Evolutionary conservation across 1,284 basidiomycete species (phyloP), one percentile per base, ranked within the genome.

Genomic region (Coniferiporia weirii): DNA sequence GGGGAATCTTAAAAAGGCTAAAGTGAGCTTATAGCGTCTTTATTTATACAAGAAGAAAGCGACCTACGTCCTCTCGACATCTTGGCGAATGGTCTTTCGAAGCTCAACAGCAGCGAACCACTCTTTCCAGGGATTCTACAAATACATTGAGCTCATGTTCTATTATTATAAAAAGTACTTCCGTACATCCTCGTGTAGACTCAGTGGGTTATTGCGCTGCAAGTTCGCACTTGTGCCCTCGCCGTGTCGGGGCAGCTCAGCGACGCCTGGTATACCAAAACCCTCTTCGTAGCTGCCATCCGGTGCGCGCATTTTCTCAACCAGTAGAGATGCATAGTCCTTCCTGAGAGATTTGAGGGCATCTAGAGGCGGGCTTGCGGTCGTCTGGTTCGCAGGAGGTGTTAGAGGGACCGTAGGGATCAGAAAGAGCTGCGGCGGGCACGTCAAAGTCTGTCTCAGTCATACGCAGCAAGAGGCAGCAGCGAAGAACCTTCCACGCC

Each of bases 51-150:
- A 20, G 55, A 35, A 40, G 59, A n/a, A 20, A 13, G 10, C 5
- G 44, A 77, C 81, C 72, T 71, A 93, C 83, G 95, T 97, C 67
- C 95, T 80, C 66, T 95, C 91, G 0, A 98, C 95, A 70, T 98
- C 95, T 71, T 95, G 92, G 20, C 84, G 73, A 56, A 98, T 96
- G 3, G 84, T 90, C 69, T 88, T 93, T 17, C 93, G 80, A 36
- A 96, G 76, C 56, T 97, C 95, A 22, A 94, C 79, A 38, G 91
- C 83, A 15, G 84, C 78, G 70, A 97, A 98, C 91, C 93, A 97
- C 48, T 87, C 82, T 64, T 84, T 89, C 95, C 95, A 97, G 12
- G 94, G 94, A 71, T 94, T 95, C 85, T 93, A 63, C 34, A 55
- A 22, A 22, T 53, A 52, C 59, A 49, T 49, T 61, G 34, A 46